A percentile compares a stretch with the other conserved stretches of the same genome.
These are phyloP conservation scores for Geotrichum bryndzae DNA, from an alignment of 1,139 yeast genomes.

Conservation along the genomic window DNA sequence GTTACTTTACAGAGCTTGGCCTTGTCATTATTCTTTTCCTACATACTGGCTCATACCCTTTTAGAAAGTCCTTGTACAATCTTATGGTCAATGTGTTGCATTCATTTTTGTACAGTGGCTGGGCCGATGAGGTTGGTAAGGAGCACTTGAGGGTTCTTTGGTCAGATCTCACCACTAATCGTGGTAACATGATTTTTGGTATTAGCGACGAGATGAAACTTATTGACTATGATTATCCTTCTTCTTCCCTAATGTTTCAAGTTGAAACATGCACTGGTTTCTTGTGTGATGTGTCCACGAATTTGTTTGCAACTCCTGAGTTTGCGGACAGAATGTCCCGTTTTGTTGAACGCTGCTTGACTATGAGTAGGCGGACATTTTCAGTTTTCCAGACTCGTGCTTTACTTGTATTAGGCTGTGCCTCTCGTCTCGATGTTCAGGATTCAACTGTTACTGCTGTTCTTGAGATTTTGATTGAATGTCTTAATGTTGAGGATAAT, in stretches of 20 bases:
- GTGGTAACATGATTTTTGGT: conserved; percentile 73
- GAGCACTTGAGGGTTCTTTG: conserved; percentile 38
- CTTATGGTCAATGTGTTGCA: conserved; percentile 66
- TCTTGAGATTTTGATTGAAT: conserved; percentile 32
- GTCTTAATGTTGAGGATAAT: conserved; percentile 30
- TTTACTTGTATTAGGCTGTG: conserved; percentile 62
- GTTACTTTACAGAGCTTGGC: conserved; percentile 67
- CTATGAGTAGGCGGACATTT: conserved; percentile 49
- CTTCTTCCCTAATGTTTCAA: conserved; percentile 48
- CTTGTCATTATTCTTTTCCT: conserved; percentile 65
- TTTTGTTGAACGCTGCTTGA: conserved; percentile 66
- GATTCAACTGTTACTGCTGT: conserved; percentile 53
- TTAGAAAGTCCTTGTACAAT: conserved; percentile 61
- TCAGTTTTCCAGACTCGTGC: conserved; percentile 71
- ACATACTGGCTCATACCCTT: conserved; percentile 65
- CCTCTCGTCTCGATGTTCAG: conserved; percentile 58
- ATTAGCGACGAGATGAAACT: conserved; percentile 57
- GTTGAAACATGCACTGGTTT: conserved; percentile 63
- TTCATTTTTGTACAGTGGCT: conserved; percentile 42
- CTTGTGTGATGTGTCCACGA: conserved; percentile 49
- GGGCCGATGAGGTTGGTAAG: conserved; percentile 1
- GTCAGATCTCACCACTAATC: conserved; percentile 58
- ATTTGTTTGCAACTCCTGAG: conserved; percentile 42
- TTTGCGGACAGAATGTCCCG: conserved; percentile 42
- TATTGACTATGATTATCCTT: conserved; percentile 39